A percentile compares a stretch with the other conserved stretches of the same genome.
Conservation (phyloP, 805 yeast genomes). For the Hyphopichia homilentoma region DNA sequence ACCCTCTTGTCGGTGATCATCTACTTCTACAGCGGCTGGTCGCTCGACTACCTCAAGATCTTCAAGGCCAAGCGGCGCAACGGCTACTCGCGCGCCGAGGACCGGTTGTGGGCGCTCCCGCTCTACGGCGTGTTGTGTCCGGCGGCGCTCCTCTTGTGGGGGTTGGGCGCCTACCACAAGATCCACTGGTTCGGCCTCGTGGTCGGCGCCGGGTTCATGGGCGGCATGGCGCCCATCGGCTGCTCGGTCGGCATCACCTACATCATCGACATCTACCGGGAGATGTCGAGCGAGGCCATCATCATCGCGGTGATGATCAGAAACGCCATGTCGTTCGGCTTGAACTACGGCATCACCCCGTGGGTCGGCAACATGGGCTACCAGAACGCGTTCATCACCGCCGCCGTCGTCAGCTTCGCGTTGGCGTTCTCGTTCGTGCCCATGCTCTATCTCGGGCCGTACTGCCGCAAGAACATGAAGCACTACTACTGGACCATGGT, state of each 20-base stretch:
- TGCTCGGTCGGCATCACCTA: constrained; percentile 46
- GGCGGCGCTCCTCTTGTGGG: constrained; percentile 56
- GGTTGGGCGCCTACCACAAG: constrained; percentile 56
- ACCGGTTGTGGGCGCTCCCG: constrained; percentile 49
- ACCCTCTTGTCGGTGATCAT: constrained; percentile 43
- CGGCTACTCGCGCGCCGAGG: constrained; percentile 56
- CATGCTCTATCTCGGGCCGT: constrained; percentile 31
- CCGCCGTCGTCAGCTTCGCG: constrained; percentile 50
- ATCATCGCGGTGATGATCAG: constrained; percentile 46
- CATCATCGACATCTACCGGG: not conserved
- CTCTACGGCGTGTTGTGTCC: constrained; percentile 50
- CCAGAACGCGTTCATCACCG: constrained; percentile 54
- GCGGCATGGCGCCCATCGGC: constrained; percentile 53
- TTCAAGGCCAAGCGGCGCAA: constrained; percentile 44
- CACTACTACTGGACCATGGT: constrained; percentile 31
- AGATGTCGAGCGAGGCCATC: not conserved
- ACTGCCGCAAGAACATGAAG: constrained; percentile 33
- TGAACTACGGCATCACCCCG: constrained; percentile 57
- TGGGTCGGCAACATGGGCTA: constrained; percentile 53
- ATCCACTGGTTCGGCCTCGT: constrained; percentile 50
- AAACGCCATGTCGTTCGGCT: constrained; percentile 56
- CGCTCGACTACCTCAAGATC: constrained; percentile 50
- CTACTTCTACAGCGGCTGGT: constrained; percentile 45
- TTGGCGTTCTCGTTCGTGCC: constrained; percentile 44
- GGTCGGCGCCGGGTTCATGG: constrained; percentile 53